Evolutionary conservation across 352 stramenopile species (phyloP).

Genomic region (Globisporangium abappressorium): DNA sequence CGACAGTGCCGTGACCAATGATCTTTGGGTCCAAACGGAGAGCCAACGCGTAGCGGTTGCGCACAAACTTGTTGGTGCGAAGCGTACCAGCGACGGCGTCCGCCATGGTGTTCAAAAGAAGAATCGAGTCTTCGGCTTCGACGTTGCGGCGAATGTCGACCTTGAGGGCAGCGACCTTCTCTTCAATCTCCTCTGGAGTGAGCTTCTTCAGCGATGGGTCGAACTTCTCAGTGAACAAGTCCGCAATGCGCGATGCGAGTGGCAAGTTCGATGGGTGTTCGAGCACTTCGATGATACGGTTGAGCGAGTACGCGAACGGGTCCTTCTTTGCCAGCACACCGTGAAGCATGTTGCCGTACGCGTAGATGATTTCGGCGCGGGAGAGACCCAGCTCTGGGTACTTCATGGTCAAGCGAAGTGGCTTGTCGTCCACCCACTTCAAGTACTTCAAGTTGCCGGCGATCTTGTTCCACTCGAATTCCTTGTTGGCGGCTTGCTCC

Average conservation of each 20-base stretch:
- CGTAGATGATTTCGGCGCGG: constrained; percentile 94
- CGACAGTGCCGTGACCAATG: constrained; percentile 78
- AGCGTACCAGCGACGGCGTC: constrained; percentile 73
- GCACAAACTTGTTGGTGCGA: constrained; percentile 82
- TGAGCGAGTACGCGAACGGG: constrained; percentile 92
- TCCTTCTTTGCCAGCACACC: constrained; percentile 93
- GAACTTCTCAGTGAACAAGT: constrained; percentile 93
- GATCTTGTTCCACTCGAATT: constrained; percentile 83
- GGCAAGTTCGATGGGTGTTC: constrained; percentile 89
- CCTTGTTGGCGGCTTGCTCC: constrained; percentile 45
- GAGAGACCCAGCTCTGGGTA: constrained; percentile 90
- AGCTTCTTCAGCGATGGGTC: constrained; percentile 51
- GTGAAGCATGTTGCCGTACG: constrained; percentile 95
- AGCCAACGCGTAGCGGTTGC: constrained; percentile 77
- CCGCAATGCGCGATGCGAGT: constrained; percentile 90
- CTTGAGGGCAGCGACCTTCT: constrained; percentile 52
- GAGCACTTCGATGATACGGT: constrained; percentile 92
- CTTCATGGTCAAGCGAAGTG: constrained; percentile 71
- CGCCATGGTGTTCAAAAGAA: constrained; percentile 74
- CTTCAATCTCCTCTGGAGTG: constrained; percentile 42
- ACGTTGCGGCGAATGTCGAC: constrained; percentile 72
- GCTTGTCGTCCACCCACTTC: constrained; percentile 85
- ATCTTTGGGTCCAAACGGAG: constrained; percentile 76
- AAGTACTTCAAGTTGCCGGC: constrained; percentile 87
- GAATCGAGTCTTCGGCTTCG: constrained; percentile 69